Evolutionary conservation across 2,329 filamentous ascomycete genomes (phyloP).

Genomic region (Aspergillus hortae): DNA sequence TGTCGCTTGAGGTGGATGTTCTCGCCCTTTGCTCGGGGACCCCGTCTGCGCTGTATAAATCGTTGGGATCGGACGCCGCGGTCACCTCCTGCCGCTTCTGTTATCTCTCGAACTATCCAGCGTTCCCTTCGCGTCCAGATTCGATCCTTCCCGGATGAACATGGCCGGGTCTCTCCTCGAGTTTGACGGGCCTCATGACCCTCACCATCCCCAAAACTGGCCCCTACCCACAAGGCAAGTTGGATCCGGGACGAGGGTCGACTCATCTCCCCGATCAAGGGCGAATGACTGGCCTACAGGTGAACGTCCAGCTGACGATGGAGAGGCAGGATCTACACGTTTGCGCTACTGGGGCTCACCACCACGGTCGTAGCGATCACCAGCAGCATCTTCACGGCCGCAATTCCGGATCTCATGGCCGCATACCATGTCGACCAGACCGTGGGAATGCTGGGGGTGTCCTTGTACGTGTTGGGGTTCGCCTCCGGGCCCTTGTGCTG

Average conservation of each 20-base stretch:
- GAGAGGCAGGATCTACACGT: not conserved
- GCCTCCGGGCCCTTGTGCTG: not conserved
- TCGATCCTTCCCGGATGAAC: not conserved
- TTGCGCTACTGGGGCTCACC: not conserved
- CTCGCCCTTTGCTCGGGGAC: no score
- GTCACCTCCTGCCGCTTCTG: no score
- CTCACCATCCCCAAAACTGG: not conserved
- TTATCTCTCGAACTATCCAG: no score
- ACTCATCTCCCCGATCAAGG: not conserved
- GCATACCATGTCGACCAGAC: not conserved
- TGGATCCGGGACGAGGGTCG: not conserved
- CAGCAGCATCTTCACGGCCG: not conserved
- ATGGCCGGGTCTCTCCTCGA: not conserved
- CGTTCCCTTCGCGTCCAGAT: no score
- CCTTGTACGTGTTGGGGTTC: constrained; percentile 1
- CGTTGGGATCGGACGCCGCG: no score
- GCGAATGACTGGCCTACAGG: no score
- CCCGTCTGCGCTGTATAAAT: no score
- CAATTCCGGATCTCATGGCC: not conserved
- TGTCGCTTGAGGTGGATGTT: no score
- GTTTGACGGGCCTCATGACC: not conserved
- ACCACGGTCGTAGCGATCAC: not conserved
- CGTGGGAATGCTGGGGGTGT: not conserved
- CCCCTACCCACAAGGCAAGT: not conserved
- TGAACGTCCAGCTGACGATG: no score